Evolutionary conservation across 176 grass and related monocot genomes (phyloP), one percentile per base, ranked within the genome.

Genomic region (Ampelocalamus luodianensis): DNA sequence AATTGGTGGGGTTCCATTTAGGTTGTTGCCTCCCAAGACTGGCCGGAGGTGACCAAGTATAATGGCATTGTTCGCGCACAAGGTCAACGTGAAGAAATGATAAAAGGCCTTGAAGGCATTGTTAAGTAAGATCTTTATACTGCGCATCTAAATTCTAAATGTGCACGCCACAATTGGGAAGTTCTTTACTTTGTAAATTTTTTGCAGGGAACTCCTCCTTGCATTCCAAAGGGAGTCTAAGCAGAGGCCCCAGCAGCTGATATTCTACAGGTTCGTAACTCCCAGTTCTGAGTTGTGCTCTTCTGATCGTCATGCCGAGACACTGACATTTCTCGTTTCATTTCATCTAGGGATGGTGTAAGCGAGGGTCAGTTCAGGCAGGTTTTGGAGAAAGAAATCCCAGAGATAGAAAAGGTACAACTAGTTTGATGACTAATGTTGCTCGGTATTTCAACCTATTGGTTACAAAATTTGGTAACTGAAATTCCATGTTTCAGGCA

Each of bases 21-120:
- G 89, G 92, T 97, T 72, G 95, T 94, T 80, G 95, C 95, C 24
- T 90, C 87, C 56, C 77, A 78, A 82, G 92, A 97, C 71, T 94
- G 92, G 95, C 92, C 95, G 39, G 85, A 91, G n/a, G 68, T 94
- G 24, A 81, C 84, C 42, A 97, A 81, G 43, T 97, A 97, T 82
- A 85, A 88, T 82, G 90, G 89, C 0, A 43, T 81, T 46, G 34
- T 86, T 24, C 83, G 72, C 15, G 75, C 89, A 68, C 92, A 97
- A 83, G 75, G 75, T 54, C 79, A 48, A 27, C 88, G 85, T 5
- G 53, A 80, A 76, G 95, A 94, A 75, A 83, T 90, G 16, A 94
- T 97, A 36, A 8, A 49, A 38, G 92, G 50, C 13, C 80, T 94
- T 24, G 89, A 82, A 36, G 84, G 42, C 36, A 94, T 74, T 27